These are phyloP conservation scores for Stephania japonica DNA, from an alignment of 164 flowering plant genomes.

Conservation along the genomic window DNA sequence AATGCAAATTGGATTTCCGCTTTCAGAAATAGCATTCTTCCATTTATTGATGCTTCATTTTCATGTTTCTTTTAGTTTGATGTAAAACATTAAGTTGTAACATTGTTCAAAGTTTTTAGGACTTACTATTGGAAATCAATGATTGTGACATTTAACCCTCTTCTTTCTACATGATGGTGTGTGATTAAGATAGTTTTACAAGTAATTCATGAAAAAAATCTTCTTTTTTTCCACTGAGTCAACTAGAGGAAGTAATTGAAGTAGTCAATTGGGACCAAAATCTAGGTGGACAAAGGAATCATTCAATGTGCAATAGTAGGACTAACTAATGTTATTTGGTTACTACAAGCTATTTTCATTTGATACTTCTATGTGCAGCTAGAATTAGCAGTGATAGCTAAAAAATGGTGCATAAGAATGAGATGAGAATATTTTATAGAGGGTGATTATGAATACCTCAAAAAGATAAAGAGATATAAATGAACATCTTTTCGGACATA, in stretches of 20 bases:
- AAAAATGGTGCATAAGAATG: not conserved
- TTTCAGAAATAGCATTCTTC: not conserved
- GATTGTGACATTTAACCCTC: no score
- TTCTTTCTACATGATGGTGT: no score
- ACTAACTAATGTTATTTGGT: not conserved
- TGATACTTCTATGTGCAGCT: not conserved
- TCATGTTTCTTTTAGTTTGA: not conserved
- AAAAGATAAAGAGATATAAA: not conserved
- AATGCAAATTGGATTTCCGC: not conserved
- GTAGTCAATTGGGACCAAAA: not conserved
- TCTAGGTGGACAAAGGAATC: not conserved
- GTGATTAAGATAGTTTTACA: no score
- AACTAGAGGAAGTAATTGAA: not conserved
- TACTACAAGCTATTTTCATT: not conserved
- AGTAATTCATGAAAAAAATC: not conserved
- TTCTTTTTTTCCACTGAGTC: not conserved
- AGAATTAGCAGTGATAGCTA: not conserved
- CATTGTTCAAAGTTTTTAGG: no score
- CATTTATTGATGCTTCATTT: not conserved
- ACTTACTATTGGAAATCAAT: no score
- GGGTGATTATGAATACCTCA: not conserved
- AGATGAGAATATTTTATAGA: not conserved
- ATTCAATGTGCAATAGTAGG: not conserved
- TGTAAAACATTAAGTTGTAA: no score
- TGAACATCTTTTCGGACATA: not conserved